A percentile compares a stretch with the other conserved stretches of the same genome.
Evolutionary conservation across 768 basidiomycete genomes (phyloP).

Genomic region (Podaxis mareebaensis): DNA sequence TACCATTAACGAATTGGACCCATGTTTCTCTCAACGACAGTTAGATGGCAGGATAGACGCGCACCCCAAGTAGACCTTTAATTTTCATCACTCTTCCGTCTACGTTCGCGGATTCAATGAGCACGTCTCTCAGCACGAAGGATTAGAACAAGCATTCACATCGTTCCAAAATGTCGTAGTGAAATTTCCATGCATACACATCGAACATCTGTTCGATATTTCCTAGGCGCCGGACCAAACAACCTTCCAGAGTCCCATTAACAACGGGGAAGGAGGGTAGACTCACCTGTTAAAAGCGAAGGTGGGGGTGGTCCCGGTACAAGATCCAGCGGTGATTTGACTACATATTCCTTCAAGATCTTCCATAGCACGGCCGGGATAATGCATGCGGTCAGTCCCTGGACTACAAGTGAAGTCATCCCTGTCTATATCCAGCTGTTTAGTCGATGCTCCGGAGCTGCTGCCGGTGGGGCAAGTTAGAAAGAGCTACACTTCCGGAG

Average conservation of each 20-base stretch:
- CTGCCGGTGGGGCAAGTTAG: too few species aligned
- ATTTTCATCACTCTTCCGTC: slow-evolving; percentile 37
- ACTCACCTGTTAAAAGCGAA: background rate
- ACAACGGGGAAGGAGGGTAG: background rate
- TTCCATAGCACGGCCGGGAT: background rate
- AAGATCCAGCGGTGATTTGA: background rate
- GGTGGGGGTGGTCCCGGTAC: background rate
- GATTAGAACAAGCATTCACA: slow-evolving; percentile 24
- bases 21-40: background rate
- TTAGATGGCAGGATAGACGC: background rate
- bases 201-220: slow-evolving; percentile 35
- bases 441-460: background rate
- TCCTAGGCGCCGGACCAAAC: slow-evolving; percentile 24
- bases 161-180: slow-evolving; percentile 31
- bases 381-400: background rate
- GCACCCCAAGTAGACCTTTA: slow-evolving; percentile 37
- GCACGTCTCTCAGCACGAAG: background rate
- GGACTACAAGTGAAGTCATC: background rate
- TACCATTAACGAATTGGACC: background rate
- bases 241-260: background rate
- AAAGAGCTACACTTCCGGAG: too few species aligned
- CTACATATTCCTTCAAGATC: background rate
- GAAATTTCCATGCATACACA: slow-evolving; percentile 36
- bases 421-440: slow-evolving; percentile 28
- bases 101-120: slow-evolving; percentile 9